These are phyloP conservation scores for Lactuca sativa DNA, from an alignment of 129 eudicot species.

Conservation along the genomic window DNA sequence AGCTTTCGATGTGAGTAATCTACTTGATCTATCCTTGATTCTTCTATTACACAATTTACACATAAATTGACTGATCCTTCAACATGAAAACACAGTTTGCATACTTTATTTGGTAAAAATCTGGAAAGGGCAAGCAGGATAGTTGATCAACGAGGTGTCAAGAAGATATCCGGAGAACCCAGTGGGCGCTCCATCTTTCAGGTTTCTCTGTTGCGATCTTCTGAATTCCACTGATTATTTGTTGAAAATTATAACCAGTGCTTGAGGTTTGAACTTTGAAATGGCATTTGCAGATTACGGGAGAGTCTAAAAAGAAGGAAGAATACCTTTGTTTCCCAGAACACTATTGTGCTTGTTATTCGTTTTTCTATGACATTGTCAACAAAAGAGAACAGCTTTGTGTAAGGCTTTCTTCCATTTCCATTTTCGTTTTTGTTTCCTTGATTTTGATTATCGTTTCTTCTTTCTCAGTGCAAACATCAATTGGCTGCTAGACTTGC, in stretches of 20 bases:
- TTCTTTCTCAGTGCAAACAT: constrained; percentile 70
- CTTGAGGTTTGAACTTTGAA: neutral
- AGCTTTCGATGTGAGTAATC: constrained; percentile 61
- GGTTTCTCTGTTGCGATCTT: constrained; percentile 30
- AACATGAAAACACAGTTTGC: constrained; percentile 35
- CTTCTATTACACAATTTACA: neutral
- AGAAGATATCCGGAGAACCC: constrained; percentile 62
- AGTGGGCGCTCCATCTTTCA: constrained; percentile 77
- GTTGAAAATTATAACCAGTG: neutral
- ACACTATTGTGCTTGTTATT: constrained; percentile 82
- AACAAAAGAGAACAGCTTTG: constrained; percentile 86
- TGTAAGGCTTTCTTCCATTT: constrained; percentile 35
- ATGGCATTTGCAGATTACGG: constrained; percentile 46
- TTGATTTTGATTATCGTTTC: neutral
- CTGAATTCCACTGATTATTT: neutral
- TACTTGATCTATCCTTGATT: neutral
- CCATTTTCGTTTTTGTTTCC: neutral
- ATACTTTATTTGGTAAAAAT: constrained; percentile 68
- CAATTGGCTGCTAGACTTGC: constrained; percentile 92
- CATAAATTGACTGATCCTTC: neutral
- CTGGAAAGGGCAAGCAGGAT: constrained; percentile 83
- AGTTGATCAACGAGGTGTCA: constrained; percentile 76
- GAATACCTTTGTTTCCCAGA: constrained; percentile 79
- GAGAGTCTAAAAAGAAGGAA: constrained; percentile 81
- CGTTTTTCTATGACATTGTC: constrained; percentile 74